Base-by-base conservation (phyloP, 177 flowering plant species). In the Vitis hybrid region DNA sequence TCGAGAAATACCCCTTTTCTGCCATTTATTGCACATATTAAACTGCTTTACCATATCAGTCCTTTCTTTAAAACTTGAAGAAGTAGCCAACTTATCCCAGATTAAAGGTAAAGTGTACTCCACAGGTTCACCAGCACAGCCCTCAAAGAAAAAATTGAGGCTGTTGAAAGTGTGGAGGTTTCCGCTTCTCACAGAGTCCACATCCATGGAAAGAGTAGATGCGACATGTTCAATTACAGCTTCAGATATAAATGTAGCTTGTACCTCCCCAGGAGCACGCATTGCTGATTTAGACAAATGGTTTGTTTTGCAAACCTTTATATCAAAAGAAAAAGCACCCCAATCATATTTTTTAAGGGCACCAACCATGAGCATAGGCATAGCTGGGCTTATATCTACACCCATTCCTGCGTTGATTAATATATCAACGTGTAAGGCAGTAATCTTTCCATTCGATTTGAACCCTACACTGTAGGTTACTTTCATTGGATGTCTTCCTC, bases 401-500 rank as follows among this genome's bases (percentile, higher is more conserved):
- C 72, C 75, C 5, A 81, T 74, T 52, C 97, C 97, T 5, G 91
- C 98, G 80, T 91, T 73, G 15, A 94, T 76, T 60, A 94, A 78
- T 56, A 89, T 79, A n/a, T 83, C 79, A 29, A 89, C 82, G 56
- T 84, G 81, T 48, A 92, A 76, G 56, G 94, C 97, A 51, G 97
- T 92, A 65, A 94, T 84, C 75, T 90, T 88, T 39, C 97, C 97
- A 79, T 80, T 74, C 15, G 86, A 79, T 71, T 90, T 94, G 80
- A 92, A 94, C 21, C 97, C 97, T 1, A 91, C 94, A 73, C 70
- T 78, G 58, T 90, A 92, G 10, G 87, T 86, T 79, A 92, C 72
- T 71, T 92, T 84, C 97, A 90, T 89, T 45, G 98, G 98, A 76
- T 92, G 97, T 66, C 98, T 80, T 82, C 97, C 97, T 76, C 97